Conservation (phyloP, 1,284 basidiomycete species). For the Apiotrichum sp. region DNA sequence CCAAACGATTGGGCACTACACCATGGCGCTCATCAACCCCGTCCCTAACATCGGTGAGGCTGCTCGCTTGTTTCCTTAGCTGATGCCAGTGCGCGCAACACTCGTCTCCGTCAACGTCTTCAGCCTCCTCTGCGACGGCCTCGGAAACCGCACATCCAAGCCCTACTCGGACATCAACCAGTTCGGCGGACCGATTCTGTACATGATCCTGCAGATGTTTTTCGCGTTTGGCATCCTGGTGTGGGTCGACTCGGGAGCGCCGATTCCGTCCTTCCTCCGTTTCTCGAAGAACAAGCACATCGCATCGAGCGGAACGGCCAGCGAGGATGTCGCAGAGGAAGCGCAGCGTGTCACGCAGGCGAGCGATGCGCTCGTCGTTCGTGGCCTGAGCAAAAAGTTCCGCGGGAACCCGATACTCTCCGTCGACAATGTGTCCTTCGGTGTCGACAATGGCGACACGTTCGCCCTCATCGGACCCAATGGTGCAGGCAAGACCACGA, state of each 20-base stretch:
- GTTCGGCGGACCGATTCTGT: constrained; percentile 69
- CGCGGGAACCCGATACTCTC: constrained; percentile 52
- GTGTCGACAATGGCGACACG: constrained; percentile 59
- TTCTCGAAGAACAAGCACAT: no score
- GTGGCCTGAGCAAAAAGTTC: constrained; percentile 64
- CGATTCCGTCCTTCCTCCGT: constrained; percentile 33
- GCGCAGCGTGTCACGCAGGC: constrained; percentile 48
- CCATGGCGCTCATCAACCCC: no score
- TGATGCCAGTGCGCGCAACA: constrained; percentile 50
- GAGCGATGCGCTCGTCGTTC: constrained; percentile 58
- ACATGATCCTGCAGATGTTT: constrained; percentile 58
- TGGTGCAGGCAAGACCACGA: constrained; percentile 70
- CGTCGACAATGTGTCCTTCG: constrained; percentile 67
- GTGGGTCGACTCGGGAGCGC: constrained; percentile 58
- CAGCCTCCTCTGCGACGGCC: constrained; percentile 63
- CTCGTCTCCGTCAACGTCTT: constrained; percentile 71
- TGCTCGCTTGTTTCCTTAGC: no score
- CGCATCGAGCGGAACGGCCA: no score
- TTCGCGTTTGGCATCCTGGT: constrained; percentile 57
- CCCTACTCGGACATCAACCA: constrained; percentile 55
- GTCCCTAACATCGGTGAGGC: not conserved
- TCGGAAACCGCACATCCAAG: constrained; percentile 50
- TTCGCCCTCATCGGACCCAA: constrained; percentile 73
- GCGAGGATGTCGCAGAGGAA: constrained; percentile 53
- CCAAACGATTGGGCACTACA: no score